Base-by-base conservation (phyloP, 2,329 filamentous ascomycete genomes). In the Aspergillus carbonarius region DNA sequence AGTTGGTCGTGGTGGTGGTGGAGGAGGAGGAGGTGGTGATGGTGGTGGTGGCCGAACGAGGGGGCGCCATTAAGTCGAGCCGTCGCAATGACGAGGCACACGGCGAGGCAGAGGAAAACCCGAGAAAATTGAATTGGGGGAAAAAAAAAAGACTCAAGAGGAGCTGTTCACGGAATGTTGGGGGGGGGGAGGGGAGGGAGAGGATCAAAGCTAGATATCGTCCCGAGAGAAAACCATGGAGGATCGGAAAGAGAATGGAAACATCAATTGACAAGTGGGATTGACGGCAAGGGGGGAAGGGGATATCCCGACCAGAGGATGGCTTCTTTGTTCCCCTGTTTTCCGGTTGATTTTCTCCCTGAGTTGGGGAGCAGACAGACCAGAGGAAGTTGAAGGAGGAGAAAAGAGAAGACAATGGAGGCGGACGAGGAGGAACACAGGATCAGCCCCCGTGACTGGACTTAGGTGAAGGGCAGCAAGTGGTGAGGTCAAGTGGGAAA, bases 361-460 rank as follows among this genome's bases (percentile, higher is more conserved):
- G 40, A 51, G 49, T 49, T 49, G 34, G 46, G 60, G 55, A 57
- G 55, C 61, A 64, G 48, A 63, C 56, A 61, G 64, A 65, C 39
- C 66, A 62, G 39, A 67, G 66, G 50, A 68, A 72, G 60, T 65
- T 72, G 63, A 63, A 65, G 55, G 56, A 56, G 66, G 61, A 60
- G 51, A 51, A 27, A 23, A 55, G 50, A 37, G 3, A 3, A 62
- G 44, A 47, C 40, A 62, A 57, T 48, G 60, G 47, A 58, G 60
- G 49, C 47, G 58, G 61, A 63, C 57, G 65, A 65, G 64, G 65
- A 69, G 10, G 47, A n/a, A 52, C 2, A 25, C 58, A 37, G 62
- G 60, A 40, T 18, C 47, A 35, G 53, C 50, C 58, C 58, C 57
- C 59, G 61, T 62, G 62, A 64, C 58, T 57, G 58, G 35, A 51